A percentile compares a stretch with the other conserved stretches of the same genome.
phyloP scores from a whole-genome alignment of 169 alveolate genomes.

The Plasmodium knowlesi region DNA sequence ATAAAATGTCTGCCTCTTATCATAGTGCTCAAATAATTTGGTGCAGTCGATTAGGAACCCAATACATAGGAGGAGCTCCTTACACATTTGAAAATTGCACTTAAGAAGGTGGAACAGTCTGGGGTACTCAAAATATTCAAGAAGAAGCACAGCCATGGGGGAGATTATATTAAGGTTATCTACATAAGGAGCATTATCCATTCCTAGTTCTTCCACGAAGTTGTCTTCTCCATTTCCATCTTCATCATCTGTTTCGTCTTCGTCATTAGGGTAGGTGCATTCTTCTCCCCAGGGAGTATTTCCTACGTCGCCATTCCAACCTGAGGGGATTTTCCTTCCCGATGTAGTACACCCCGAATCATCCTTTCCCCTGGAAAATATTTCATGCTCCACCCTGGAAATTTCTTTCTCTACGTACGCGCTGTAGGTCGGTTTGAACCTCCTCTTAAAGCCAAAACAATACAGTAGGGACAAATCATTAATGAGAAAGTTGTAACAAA shows the following conservation, averaged over 20 bases:
- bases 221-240: conserved; percentile 25
- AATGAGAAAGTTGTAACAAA: conserved; percentile 27
- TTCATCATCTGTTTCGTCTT: background rate
- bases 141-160: conserved; percentile 28
- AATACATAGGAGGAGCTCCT: conserved; percentile 54
- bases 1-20: conserved; percentile 45
- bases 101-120: conserved; percentile 37
- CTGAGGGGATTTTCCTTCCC: background rate
- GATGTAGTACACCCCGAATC: background rate
- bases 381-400: conserved; percentile 10
- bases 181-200: conserved; percentile 20
- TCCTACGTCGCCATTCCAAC: background rate
- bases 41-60: conserved; percentile 63
- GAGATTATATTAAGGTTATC: conserved; percentile 33
- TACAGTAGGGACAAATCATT: conserved; percentile 61
- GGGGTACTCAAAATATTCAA: conserved; percentile 68
- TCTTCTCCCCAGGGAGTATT: background rate
- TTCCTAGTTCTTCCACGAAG: conserved; percentile 19
- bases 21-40: conserved; percentile 14
- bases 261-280: background rate
- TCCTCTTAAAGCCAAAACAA: conserved; percentile 47
- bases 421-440: conserved; percentile 49
- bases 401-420: conserved; percentile 49
- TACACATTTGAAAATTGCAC: conserved; percentile 59
- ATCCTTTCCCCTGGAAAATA: background rate